These are phyloP conservation scores for Phytophthora sansomeana DNA, from an alignment of 352 stramenopile species.

Conservation along the genomic window DNA sequence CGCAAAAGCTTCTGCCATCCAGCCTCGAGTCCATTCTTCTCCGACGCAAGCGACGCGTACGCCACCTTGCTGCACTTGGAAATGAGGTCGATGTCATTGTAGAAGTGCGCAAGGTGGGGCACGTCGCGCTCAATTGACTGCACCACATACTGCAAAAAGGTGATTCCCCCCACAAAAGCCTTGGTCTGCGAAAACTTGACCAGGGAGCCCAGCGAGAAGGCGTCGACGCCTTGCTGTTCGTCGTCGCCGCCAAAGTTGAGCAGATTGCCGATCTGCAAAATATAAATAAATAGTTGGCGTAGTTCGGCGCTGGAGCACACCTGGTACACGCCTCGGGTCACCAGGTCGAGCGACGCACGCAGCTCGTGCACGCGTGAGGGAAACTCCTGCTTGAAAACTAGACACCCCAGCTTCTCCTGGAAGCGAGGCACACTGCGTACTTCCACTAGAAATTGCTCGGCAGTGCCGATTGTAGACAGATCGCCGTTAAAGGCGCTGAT, in stretches of 20 bases:
- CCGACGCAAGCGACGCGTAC: slow-evolving; percentile 63
- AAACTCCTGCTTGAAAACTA: slow-evolving; percentile 90
- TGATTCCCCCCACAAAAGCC: slow-evolving; percentile 82
- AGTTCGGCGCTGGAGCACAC: slow-evolving; percentile 78
- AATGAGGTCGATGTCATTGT: slow-evolving; percentile 81
- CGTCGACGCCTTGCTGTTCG: slow-evolving; percentile 48
- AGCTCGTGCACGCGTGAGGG: slow-evolving; percentile 77
- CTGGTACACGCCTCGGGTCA: slow-evolving; percentile 83
- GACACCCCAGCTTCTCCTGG: slow-evolving; percentile 72
- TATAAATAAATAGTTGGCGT: slow-evolving; percentile 88
- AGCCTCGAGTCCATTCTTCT: slow-evolving; percentile 78
- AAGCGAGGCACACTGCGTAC: slow-evolving; percentile 75
- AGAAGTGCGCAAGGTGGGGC: slow-evolving; percentile 75
- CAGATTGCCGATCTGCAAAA: slow-evolving; percentile 83
- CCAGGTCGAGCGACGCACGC: slow-evolving; percentile 74
- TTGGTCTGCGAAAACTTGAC: slow-evolving; percentile 91
- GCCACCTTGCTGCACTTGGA: slow-evolving; percentile 79
- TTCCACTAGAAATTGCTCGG: slow-evolving; percentile 84
- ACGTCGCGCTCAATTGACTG: slow-evolving; percentile 86
- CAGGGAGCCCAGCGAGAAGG: slow-evolving; percentile 81
- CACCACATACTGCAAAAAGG: slow-evolving; percentile 88
- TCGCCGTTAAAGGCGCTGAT: slow-evolving; percentile 77
- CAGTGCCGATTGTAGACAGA: slow-evolving; percentile 60
- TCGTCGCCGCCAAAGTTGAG: slow-evolving; percentile 78
- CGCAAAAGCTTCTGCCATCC: slow-evolving; percentile 61